phyloP scores from a whole-genome alignment of 2,329 filamentous ascomycete genomes.

The Coniochaeta prunicola region DNA sequence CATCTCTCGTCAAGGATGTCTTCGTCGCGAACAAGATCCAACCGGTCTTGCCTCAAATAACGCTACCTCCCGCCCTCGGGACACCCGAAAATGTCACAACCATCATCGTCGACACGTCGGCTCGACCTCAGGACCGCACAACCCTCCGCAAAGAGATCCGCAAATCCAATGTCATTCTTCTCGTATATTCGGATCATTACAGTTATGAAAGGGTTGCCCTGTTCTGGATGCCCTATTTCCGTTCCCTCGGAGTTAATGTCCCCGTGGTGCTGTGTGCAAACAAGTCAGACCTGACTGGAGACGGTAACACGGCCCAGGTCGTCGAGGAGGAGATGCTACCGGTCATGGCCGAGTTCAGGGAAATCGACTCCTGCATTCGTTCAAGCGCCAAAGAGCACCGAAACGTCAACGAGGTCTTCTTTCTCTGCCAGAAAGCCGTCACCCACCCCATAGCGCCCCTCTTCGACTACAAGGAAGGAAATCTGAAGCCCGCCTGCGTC shows the following conservation, averaged over 20 bases:
- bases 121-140: conserved; percentile 85
- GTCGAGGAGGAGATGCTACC: conserved; percentile 97
- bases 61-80: conserved; percentile 84
- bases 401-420: conserved; percentile 95
- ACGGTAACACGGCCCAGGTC: conserved; percentile 72
- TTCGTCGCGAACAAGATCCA: conserved; percentile 96
- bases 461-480: conserved; percentile 89
- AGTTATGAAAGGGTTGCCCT: conserved; percentile 95
- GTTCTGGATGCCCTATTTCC: conserved; percentile 98
- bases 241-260: conserved; percentile 95
- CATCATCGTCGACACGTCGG: conserved; percentile 94
- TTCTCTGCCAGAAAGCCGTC: conserved; percentile 95
- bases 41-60: conserved; percentile 87
- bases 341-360: conserved; percentile 97
- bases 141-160: conserved; percentile 89
- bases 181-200: conserved; percentile 98
- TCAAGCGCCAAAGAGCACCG: conserved; percentile 86
- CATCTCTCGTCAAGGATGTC: conserved; percentile 92
- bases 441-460: conserved; percentile 94
- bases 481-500: conserved; percentile 81
- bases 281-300: conserved; percentile 81
- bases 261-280: conserved; percentile 95
- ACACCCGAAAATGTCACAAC: conserved; percentile 96
- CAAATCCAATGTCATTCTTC: conserved; percentile 92
- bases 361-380: conserved; percentile 96